phyloP scores from a whole-genome alignment of 306 rosid species.

The Cicer pinnatifidum region DNA sequence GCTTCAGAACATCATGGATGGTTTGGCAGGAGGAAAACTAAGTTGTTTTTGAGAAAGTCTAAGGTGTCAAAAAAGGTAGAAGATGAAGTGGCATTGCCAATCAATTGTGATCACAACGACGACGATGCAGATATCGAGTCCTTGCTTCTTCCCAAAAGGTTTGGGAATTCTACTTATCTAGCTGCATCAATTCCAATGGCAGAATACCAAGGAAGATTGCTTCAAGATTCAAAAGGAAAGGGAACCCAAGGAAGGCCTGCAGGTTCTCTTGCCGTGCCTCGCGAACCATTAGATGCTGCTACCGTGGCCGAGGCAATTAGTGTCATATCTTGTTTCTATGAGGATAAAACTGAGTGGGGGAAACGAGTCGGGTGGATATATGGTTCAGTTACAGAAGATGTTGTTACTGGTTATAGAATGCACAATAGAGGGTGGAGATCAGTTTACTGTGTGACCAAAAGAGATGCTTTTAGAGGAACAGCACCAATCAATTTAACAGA shows the following conservation, averaged over 20 bases:
- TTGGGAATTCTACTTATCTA: conserved; percentile 73
- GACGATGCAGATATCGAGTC: conserved; percentile 86
- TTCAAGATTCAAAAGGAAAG: conserved; percentile 66
- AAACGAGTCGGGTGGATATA: conserved; percentile 89
- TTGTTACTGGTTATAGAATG: conserved; percentile 88
- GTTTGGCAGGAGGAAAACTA: conserved; percentile 67
- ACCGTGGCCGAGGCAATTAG: conserved; percentile 87
- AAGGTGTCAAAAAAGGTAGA: conserved; percentile 61
- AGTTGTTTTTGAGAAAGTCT: conserved; percentile 63
- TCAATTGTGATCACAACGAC: conserved; percentile 49
- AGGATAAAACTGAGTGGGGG: conserved; percentile 92
- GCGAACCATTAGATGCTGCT: conserved; percentile 83
- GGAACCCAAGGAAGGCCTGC: conserved; percentile 76
- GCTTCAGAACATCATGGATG: conserved; percentile 87
- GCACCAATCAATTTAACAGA: conserved; percentile 88
- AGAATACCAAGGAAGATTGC: conserved; percentile 81
- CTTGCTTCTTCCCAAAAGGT: conserved; percentile 74
- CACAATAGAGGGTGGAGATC: conserved; percentile 95
- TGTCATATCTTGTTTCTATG: conserved; percentile 82
- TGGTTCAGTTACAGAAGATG: conserved; percentile 94
- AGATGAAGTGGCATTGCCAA: conserved; percentile 62
- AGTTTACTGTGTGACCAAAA: conserved; percentile 76
- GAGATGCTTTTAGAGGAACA: conserved; percentile 82
- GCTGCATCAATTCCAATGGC: conserved; percentile 84
- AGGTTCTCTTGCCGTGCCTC: conserved; percentile 81